A percentile compares a stretch with the other conserved stretches of the same genome.
Evolutionary conservation across 1,284 basidiomycete species (phyloP).

Genomic region (Fomitopsis pinicola): DNA sequence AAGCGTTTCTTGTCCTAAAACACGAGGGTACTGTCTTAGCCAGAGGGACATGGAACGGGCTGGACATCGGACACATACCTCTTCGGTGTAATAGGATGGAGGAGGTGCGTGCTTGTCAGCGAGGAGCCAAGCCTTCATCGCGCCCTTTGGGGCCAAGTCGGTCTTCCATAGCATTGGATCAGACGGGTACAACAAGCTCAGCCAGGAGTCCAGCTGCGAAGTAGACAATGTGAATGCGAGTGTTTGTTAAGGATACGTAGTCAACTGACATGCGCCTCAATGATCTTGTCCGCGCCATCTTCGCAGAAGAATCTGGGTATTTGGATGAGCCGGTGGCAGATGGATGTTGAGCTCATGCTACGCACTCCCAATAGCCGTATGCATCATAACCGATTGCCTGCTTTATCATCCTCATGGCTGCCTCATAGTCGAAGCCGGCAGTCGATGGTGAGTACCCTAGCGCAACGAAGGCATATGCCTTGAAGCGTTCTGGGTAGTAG

Average conservation of each 20-base stretch:
- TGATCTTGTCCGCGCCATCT: constrained; percentile 25
- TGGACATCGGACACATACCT: constrained; percentile 9
- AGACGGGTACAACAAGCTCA: constrained; percentile 24
- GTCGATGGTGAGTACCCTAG: constrained; percentile 34
- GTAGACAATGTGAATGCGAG: not conserved
- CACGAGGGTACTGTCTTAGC: not conserved
- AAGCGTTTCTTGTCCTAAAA: constrained; percentile 14
- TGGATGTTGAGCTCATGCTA: not conserved
- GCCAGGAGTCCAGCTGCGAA: constrained; percentile 27
- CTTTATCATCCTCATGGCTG: constrained; percentile 32
- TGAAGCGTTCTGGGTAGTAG: constrained; percentile 35
- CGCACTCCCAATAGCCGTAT: constrained; percentile 29
- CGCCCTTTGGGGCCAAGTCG: constrained; percentile 22
- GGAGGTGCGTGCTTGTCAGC: constrained; percentile 17
- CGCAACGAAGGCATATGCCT: constrained; percentile 37
- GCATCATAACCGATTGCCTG: constrained; percentile 33
- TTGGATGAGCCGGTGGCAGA: not conserved
- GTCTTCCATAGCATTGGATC: constrained; percentile 23
- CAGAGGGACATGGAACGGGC: not conserved
- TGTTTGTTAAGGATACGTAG: not conserved
- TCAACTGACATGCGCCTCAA: constrained; percentile 23
- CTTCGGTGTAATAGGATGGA: constrained; percentile 16
- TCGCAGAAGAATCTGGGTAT: constrained; percentile 23
- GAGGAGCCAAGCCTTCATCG: constrained; percentile 24
- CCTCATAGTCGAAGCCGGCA: constrained; percentile 18